phyloP scores from a whole-genome alignment of 257 asterid species.

The Ballota nigra region DNA sequence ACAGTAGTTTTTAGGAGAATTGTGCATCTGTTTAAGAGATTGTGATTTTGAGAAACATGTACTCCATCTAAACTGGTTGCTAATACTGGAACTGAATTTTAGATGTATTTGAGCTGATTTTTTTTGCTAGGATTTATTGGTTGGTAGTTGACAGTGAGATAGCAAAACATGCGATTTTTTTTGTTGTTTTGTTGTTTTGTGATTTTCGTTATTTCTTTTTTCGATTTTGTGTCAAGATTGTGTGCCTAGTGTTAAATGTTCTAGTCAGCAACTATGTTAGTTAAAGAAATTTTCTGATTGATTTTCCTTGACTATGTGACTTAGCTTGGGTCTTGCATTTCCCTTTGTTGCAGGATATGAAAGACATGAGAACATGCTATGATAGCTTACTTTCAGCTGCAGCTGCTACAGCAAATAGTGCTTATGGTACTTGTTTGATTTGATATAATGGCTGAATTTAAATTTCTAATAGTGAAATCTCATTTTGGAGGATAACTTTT shows the following conservation, averaged over 20 bases:
- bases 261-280: background rate
- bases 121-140: conserved; percentile 6
- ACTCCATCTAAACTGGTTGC: background rate
- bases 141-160: conserved; percentile 11
- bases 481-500: conserved; percentile 2
- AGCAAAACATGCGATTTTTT: background rate
- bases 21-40: conserved; percentile 3
- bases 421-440: conserved; percentile 58
- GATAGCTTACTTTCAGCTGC: conserved; percentile 96
- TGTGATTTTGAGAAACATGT: background rate
- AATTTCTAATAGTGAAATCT: conserved; percentile 15
- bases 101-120: background rate
- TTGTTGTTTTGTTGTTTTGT: background rate
- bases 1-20: background rate
- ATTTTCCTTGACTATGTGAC: background rate
- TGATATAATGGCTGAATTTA: conserved; percentile 4
- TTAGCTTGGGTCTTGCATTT: conserved; percentile 11
- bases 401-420: conserved; percentile 92
- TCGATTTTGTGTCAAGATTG: conserved; percentile 3
- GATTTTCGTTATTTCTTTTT: background rate
- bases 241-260: conserved; percentile 11
- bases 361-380: conserved; percentile 85
- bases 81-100: background rate
- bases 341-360: conserved; percentile 66
- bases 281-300: background rate